phyloP scores from a whole-genome alignment of 768 basidiomycete species.

The Lactifluus echinatus region DNA sequence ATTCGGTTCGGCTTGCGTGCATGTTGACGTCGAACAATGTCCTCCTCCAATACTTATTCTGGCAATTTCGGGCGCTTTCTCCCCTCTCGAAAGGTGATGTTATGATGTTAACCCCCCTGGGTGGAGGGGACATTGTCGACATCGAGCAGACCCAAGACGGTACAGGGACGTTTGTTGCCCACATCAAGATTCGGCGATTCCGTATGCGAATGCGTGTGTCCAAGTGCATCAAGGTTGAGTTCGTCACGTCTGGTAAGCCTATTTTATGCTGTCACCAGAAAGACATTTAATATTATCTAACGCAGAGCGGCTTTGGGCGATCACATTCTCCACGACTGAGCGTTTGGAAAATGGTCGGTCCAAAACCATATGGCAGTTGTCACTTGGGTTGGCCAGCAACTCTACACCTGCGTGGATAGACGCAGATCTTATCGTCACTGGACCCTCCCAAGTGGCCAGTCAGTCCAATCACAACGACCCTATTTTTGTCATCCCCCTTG shows the following conservation, averaged over 20 bases:
- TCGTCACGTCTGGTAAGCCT: conserved; percentile 48
- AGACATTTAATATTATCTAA: not conserved
- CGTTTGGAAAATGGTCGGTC: conserved; percentile 8
- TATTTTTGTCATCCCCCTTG: not conserved
- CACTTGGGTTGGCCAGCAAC: conserved; percentile 43
- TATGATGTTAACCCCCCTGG: conserved; percentile 28
- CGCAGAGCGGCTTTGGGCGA: conserved; percentile 49
- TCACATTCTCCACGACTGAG: conserved; percentile 32
- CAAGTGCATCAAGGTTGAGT: conserved; percentile 48
- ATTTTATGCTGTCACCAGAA: not conserved
- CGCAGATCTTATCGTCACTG: conserved; percentile 39
- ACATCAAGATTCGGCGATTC: conserved; percentile 48
- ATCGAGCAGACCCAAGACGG: conserved; percentile 34
- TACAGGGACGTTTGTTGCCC: conserved; percentile 42
- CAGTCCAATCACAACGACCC: not conserved
- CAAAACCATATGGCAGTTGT: conserved; percentile 31
- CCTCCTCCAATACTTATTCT: conserved; percentile 49
- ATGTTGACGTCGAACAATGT: conserved; percentile 50
- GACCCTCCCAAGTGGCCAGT: not conserved
- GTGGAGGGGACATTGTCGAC: conserved; percentile 46
- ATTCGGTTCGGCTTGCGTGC: conserved; percentile 58
- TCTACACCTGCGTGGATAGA: conserved; percentile 54
- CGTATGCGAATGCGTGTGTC: conserved; percentile 62
- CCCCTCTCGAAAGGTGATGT: conserved; percentile 46
- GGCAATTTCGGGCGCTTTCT: conserved; percentile 39